Percentiles rank a stretch among this genome's conserved stretches.
Conservation (phyloP, 2,329 filamentous ascomycete species). For the Epichloe uncinata region DNA sequence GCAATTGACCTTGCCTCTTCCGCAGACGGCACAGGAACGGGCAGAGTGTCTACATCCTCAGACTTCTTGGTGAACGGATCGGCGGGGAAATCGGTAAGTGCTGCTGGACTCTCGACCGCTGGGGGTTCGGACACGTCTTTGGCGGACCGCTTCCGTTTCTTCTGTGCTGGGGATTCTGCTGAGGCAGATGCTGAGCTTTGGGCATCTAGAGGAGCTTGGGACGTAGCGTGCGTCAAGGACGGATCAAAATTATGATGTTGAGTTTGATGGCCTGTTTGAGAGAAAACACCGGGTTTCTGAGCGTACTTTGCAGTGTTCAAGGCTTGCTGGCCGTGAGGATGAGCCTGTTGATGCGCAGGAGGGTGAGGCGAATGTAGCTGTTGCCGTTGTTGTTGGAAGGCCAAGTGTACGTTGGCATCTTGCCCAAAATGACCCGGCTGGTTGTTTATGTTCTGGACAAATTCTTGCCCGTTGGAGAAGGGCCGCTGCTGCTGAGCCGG, state of each 20-base stretch:
- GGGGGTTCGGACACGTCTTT: conserved; percentile 10
- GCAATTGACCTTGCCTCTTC: conserved; percentile 24
- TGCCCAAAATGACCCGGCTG: conserved; percentile 4
- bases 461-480: conserved; percentile 4
- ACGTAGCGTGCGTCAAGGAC: conserved; percentile 1
- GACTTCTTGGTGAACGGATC: conserved; percentile 18
- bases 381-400: conserved; percentile 10
- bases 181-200: conserved; percentile 2
- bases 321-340: conserved; percentile 14
- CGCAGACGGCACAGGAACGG: conserved; percentile 17
- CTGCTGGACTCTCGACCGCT: conserved; percentile 6
- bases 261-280: conserved; percentile 6
- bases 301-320: conserved; percentile 8
- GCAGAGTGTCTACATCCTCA: conserved; percentile 22
- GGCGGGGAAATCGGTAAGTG: conserved; percentile 15
- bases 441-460: conserved; percentile 4
- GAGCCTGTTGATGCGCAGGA: conserved; percentile 12
- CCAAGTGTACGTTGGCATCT: conserved; percentile 3
- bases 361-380: conserved; percentile 5
- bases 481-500: conserved; percentile 1
- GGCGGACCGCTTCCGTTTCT: conserved; percentile 24
- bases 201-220: neutral
- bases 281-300: neutral
- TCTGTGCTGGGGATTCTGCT: conserved; percentile 17
- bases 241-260: conserved; percentile 5